Conservation (phyloP, 164 flowering plant species). For the Nymphaea thermarum region DNA sequence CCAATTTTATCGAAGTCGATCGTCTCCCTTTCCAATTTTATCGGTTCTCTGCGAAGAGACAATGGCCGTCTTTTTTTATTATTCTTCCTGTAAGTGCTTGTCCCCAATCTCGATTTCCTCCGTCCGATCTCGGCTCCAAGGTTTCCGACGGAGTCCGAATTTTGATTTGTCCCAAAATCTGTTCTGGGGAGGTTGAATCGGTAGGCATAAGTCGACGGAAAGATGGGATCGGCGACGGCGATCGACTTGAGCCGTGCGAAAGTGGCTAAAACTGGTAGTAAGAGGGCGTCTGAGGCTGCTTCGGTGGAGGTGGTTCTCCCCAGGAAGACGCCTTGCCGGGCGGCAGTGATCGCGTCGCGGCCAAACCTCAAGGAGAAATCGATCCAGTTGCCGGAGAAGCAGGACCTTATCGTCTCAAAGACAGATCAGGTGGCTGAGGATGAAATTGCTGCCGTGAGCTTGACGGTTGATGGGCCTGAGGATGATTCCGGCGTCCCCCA, state of each 20-base stretch:
- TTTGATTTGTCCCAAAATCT: not conserved
- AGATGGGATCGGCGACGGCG: not conserved
- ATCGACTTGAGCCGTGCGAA: not conserved
- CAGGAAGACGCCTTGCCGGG: not conserved
- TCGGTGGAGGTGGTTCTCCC: not conserved
- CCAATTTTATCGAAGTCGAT: too few species aligned
- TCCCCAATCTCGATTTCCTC: too few species aligned
- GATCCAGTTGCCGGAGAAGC: not conserved
- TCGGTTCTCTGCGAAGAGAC: too few species aligned
- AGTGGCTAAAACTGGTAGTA: not conserved
- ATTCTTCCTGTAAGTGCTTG: too few species aligned
- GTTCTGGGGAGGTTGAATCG: not conserved
- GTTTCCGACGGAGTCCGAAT: not conserved
- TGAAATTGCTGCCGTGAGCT: constrained; percentile 43
- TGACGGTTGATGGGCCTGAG: constrained; percentile 29
- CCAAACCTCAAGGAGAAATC: not conserved
- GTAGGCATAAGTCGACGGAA: not conserved
- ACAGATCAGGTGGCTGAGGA: constrained; percentile 27
- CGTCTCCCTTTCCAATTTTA: too few species aligned
- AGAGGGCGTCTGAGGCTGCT: not conserved
- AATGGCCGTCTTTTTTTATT: too few species aligned
- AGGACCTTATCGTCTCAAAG: not conserved
- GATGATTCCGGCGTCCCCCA: constrained; percentile 37
- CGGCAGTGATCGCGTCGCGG: not conserved
- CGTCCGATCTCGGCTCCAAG: not conserved